phyloP scores from a whole-genome alignment of 1,139 yeast genomes.

The Debaryomyces robertsiae region DNA sequence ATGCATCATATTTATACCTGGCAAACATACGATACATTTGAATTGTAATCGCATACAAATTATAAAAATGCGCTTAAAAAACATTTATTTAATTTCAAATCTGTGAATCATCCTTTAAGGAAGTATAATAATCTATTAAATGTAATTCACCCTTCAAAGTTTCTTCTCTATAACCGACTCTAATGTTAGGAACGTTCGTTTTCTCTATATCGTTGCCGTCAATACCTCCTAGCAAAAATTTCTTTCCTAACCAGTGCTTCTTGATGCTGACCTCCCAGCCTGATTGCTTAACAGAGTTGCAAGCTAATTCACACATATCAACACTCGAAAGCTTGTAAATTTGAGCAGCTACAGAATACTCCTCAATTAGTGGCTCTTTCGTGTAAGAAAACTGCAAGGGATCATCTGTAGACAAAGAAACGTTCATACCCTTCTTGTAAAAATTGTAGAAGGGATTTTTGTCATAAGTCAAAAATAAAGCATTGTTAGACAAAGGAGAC shows the following conservation, averaged over 20 bases:
- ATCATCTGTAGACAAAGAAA: slow-evolving; percentile 78
- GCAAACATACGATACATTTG: background rate
- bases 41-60: slow-evolving; percentile 6
- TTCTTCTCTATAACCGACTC: slow-evolving; percentile 80
- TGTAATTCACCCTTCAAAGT: slow-evolving; percentile 76
- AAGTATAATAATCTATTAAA: slow-evolving; percentile 63
- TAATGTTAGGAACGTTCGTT: slow-evolving; percentile 90
- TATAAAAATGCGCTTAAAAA: slow-evolving; percentile 12
- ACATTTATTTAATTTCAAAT: background rate
- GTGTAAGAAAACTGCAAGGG: slow-evolving; percentile 91
- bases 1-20: no score
- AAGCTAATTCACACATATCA: slow-evolving; percentile 95
- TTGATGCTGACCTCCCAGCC: slow-evolving; percentile 89
- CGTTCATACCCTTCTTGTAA: slow-evolving; percentile 90
- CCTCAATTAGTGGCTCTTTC: slow-evolving; percentile 96
- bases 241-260: slow-evolving; percentile 88
- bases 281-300: slow-evolving; percentile 81
- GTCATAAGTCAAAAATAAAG: slow-evolving; percentile 91
- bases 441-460: slow-evolving; percentile 90
- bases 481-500: slow-evolving; percentile 97
- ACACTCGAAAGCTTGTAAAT: slow-evolving; percentile 91
- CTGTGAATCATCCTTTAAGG: slow-evolving; percentile 13
- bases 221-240: slow-evolving; percentile 62
- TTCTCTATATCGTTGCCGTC: slow-evolving; percentile 88
- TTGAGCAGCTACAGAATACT: slow-evolving; percentile 96